A percentile compares a stretch with the other conserved stretches of the same genome.
phyloP scores from a whole-genome alignment of 352 stramenopile species.

The Phytopythium aichiense region DNA sequence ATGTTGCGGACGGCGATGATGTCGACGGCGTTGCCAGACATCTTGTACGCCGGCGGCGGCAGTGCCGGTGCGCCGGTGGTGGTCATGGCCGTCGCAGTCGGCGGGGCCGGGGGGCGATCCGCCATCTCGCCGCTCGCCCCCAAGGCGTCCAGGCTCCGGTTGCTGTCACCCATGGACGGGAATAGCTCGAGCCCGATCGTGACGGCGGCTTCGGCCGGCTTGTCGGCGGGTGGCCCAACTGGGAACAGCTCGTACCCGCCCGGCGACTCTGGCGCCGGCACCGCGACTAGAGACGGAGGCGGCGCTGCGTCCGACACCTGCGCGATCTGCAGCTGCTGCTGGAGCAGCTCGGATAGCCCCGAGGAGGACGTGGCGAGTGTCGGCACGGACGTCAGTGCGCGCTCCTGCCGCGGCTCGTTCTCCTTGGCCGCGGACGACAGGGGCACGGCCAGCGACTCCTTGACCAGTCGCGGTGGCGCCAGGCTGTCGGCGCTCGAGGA shows the following conservation, averaged over 20 bases:
- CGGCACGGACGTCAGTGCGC: not conserved
- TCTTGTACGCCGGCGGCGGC: slow-evolving; percentile 47
- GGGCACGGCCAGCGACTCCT: not conserved
- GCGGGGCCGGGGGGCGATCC: not conserved
- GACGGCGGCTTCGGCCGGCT: slow-evolving; percentile 6
- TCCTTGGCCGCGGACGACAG: not conserved
- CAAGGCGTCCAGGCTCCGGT: slow-evolving; percentile 1
- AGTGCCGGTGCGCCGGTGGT: slow-evolving; percentile 2
- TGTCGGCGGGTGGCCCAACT: slow-evolving; percentile 15
- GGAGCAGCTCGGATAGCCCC: slow-evolving; percentile 2
- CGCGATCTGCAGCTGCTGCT: slow-evolving; percentile 5
- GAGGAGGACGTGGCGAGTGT: slow-evolving; percentile 3
- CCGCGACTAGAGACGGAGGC: not conserved
- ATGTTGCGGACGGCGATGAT: slow-evolving; percentile 70
- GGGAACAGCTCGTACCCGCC: slow-evolving; percentile 43
- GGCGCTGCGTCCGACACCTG: slow-evolving; percentile 1
- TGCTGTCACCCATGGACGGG: slow-evolving; percentile 8
- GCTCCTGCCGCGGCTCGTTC: slow-evolving; percentile 2
- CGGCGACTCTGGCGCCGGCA: slow-evolving; percentile 16
- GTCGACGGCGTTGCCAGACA: slow-evolving; percentile 72
- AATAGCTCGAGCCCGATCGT: slow-evolving; percentile 26
- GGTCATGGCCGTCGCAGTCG: not conserved
- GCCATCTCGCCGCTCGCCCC: too few species aligned
- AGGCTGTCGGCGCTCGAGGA: not conserved
- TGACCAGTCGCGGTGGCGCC: not conserved